These are phyloP conservation scores for Casuarina glauca DNA, from an alignment of 306 rosid genomes.

Conservation along the genomic window DNA sequence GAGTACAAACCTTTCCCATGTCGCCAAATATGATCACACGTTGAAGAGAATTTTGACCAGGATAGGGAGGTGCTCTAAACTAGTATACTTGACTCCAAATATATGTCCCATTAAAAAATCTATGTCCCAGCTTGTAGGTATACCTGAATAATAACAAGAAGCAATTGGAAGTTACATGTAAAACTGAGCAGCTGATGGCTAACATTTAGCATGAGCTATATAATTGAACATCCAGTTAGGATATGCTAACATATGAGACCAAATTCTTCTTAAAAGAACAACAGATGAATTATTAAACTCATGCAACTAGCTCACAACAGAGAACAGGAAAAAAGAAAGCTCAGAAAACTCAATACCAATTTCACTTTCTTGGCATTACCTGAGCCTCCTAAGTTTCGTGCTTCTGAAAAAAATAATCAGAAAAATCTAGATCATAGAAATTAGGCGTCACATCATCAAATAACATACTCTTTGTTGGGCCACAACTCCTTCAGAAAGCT, in stretches of 20 bases:
- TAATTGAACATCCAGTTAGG: neutral
- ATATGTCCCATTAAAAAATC: conserved; percentile 52
- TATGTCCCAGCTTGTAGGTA: conserved; percentile 77
- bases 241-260: neutral
- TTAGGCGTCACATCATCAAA: too few species aligned
- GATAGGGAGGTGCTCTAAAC: conserved; percentile 86
- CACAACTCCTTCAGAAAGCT: conserved; percentile 80
- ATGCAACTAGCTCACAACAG: too few species aligned
- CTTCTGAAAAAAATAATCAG: too few species aligned
- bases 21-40: conserved; percentile 87
- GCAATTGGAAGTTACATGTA: neutral
- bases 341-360: neutral
- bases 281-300: neutral
- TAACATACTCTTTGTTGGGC: conserved; percentile 70
- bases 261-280: too few species aligned
- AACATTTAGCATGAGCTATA: neutral
- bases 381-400: too few species aligned
- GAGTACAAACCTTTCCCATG: conserved; percentile 85
- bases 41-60: conserved; percentile 88
- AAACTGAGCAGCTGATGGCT: neutral
- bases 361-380: neutral
- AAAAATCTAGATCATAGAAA: too few species aligned
- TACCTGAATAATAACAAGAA: conserved; percentile 48
- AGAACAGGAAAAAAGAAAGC: neutral
- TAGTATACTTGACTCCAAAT: conserved; percentile 69